Evolutionary conservation across 768 basidiomycete species (phyloP), one percentile per base, ranked within the genome.

Genomic region (Calocybe indica): DNA sequence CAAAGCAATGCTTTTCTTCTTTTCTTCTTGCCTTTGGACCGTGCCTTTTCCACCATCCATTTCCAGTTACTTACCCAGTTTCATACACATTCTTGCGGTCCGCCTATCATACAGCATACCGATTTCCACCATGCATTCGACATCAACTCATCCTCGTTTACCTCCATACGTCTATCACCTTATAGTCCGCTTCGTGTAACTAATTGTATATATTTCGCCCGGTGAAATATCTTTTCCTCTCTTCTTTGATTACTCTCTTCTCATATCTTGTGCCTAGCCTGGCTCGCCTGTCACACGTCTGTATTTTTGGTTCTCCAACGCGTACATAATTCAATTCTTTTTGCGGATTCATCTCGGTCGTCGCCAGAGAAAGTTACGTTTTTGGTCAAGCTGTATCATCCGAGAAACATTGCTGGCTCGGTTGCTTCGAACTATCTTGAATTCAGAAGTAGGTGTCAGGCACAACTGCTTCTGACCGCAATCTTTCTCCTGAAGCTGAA

Each of bases 321-420:
- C 41, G 38, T 47, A 36, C 38, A 38, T 15, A 37, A 34, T 37
- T 34, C 44, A 44, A 48, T 37, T 42, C 28, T 45, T 40, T 48
- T 49, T 39, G 45, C 32, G 39, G 45, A 34, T 12, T 37, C 45
- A 37, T 29, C 8, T 36, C 32, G 22, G 13, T 30, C 13, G 37
- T 38, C 29, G 36, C 36, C 39, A 43, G 47, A 51, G n/a, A 48
- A 50, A 51, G 49, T 43, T n/a, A n/a, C 32, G 22, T 22, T 22
- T 4, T 22, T 22, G 22, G 22, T 22, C 22, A 22, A 22, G 22
- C 22, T 22, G 22, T 22, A 22, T 22, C 22, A 22, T 22, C 22
- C 22, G 4, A 22, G 22, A 22, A 22, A 22, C 22, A 22, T 22
- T 22, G 1, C 22, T 4, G 22, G 22, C 22, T 22, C 22, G 22